These are phyloP conservation scores for Boletus coccyginus DNA, from an alignment of 768 basidiomycete species.

Conservation along the genomic window DNA sequence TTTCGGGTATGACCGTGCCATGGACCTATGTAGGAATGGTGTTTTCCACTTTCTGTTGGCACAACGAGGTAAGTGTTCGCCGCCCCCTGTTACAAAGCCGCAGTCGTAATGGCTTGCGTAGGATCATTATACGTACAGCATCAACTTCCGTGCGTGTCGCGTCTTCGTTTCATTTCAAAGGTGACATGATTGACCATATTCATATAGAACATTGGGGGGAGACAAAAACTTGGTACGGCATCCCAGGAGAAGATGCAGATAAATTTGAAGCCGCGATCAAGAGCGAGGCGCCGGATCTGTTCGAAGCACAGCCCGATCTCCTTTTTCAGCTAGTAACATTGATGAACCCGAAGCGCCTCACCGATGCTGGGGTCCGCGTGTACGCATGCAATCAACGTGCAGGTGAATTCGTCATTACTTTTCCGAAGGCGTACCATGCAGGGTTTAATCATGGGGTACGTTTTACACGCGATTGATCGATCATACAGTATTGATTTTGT, in stretches of 20 bases:
- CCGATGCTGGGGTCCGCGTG: constrained; percentile 86
- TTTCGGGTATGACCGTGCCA: constrained; percentile 98
- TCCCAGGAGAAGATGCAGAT: constrained; percentile 92
- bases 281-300: constrained; percentile 93
- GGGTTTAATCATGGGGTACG: constrained; percentile 98
- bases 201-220: constrained; percentile 95
- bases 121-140: constrained; percentile 98
- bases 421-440: constrained; percentile 96
- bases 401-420: constrained; percentile 96
- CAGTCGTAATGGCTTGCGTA: constrained; percentile 35
- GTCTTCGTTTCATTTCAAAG: constrained; percentile 14
- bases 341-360: constrained; percentile 90
- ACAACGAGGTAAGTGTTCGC: constrained; percentile 75
- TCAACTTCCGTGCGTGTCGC: constrained; percentile 77
- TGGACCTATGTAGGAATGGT: constrained; percentile 99
- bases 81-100: constrained; percentile 16
- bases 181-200: constrained; percentile 26
- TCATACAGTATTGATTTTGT: constrained; percentile 24
- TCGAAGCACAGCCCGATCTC: constrained; percentile 95
- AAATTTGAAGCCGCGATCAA: constrained; percentile 96
- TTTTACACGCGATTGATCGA: constrained; percentile 30
- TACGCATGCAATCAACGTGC: constrained; percentile 95
- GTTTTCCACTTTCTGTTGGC: constrained; percentile 99
- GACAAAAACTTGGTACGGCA: constrained; percentile 99
- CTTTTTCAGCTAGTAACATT: constrained; percentile 97